A percentile compares a stretch with the other conserved stretches of the same genome.
Conservation (phyloP, 345 rosid species). For the Dimocarpus longan region DNA sequence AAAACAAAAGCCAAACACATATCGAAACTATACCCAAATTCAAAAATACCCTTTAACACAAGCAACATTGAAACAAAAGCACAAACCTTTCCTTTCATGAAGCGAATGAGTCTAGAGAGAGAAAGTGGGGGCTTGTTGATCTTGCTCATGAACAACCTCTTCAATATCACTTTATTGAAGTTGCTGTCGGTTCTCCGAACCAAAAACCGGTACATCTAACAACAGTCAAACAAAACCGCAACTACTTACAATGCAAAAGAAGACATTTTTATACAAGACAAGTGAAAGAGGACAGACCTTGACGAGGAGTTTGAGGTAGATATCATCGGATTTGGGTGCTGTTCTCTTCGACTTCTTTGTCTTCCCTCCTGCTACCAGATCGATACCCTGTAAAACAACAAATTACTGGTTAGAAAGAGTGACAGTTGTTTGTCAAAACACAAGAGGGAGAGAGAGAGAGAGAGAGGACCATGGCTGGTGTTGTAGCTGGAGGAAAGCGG, state of each 20-base stretch:
- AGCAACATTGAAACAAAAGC: not conserved
- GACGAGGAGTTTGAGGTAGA: slow-evolving; percentile 92
- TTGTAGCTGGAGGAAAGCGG: slow-evolving; percentile 12
- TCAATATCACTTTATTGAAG: slow-evolving; percentile 89
- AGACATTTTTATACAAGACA: not conserved
- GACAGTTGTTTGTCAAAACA: not conserved
- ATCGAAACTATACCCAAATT: not conserved
- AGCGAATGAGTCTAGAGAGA: slow-evolving; percentile 67
- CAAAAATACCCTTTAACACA: not conserved
- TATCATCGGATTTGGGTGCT: slow-evolving; percentile 88
- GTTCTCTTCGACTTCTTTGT: slow-evolving; percentile 87
- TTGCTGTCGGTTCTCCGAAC: slow-evolving; percentile 89
- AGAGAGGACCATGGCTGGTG: slow-evolving; percentile 44
- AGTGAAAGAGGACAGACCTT: slow-evolving; percentile 48
- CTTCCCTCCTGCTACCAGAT: slow-evolving; percentile 95
- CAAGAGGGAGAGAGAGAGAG: not conserved
- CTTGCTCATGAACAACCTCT: slow-evolving; percentile 97
- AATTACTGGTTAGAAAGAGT: not conserved
- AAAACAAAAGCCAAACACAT: not conserved
- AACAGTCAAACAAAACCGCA: not conserved
- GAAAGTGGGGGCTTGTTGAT: slow-evolving; percentile 88
- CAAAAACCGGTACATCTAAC: slow-evolving; percentile 77
- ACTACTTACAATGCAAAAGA: not conserved
- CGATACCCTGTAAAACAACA: slow-evolving; percentile 69
- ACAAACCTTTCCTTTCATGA: slow-evolving; percentile 74